phyloP scores from a whole-genome alignment of 1,139 yeast species.

The Taphrina betulina region DNA sequence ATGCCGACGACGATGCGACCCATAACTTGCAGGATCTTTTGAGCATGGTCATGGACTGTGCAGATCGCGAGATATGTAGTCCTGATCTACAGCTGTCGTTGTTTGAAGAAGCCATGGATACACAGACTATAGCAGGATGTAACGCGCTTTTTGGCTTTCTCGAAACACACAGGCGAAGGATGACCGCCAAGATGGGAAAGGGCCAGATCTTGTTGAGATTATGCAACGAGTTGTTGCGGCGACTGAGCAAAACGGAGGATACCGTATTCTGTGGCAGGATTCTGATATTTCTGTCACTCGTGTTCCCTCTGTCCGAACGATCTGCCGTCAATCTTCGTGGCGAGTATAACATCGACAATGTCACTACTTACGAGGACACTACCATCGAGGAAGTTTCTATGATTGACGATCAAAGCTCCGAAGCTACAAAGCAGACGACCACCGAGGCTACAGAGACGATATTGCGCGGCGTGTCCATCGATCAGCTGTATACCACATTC shows the following conservation, averaged over 20 bases:
- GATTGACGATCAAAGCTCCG: no score
- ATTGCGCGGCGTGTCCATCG: conserved; percentile 2
- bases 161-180: conserved; percentile 40
- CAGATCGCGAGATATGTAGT: conserved; percentile 23
- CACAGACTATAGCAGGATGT: conserved; percentile 45
- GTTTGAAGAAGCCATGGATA: conserved; percentile 46
- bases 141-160: conserved; percentile 46
- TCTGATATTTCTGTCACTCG: conserved; percentile 45
- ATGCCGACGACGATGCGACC: not conserved
- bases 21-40: not conserved
- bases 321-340: conserved; percentile 48
- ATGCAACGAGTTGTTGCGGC: conserved; percentile 45
- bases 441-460: not conserved
- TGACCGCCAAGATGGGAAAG: conserved; percentile 44
- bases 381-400: not conserved
- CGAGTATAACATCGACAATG: conserved; percentile 45
- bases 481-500: conserved; percentile 35
- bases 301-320: conserved; percentile 47
- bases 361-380: conserved; percentile 41
- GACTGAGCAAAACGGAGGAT: conserved; percentile 46
- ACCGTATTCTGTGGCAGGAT: conserved; percentile 47
- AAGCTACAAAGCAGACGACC: no score
- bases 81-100: conserved; percentile 39
- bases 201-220: conserved; percentile 47
- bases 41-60: conserved; percentile 9